Conservation (phyloP, 306 rosid genomes). For the Delonix regia region DNA sequence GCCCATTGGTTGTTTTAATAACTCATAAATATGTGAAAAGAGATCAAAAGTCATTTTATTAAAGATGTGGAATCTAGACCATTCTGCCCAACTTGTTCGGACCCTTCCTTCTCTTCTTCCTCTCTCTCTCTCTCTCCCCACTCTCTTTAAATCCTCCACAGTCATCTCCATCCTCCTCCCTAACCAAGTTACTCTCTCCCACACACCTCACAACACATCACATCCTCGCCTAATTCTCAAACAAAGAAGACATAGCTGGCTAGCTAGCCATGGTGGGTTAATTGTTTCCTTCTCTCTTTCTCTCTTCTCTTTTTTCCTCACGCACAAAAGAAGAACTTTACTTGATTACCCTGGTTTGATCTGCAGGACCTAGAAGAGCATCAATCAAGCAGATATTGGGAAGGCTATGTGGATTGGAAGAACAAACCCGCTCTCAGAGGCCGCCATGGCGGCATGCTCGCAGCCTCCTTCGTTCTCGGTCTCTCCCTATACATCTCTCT, state of each 20-base stretch:
- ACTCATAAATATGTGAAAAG: not conserved
- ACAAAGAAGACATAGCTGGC: not conserved
- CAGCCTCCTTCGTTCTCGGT: conserved; percentile 87
- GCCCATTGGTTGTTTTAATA: not conserved
- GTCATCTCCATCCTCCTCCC: conserved; percentile 34
- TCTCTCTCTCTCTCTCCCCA: not conserved
- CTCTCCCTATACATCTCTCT: conserved; percentile 22
- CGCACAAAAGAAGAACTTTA: not conserved
- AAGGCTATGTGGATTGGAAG: conserved; percentile 90
- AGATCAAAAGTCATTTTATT: conserved; percentile 46
- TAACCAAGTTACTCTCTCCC: conserved; percentile 33
- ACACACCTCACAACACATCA: not conserved
- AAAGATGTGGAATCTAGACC: conserved; percentile 42
- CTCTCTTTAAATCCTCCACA: conserved; percentile 50
- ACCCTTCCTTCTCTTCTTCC: not conserved
- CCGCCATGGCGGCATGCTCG: conserved; percentile 93
- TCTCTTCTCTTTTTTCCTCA: not conserved
- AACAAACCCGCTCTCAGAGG: conserved; percentile 66
- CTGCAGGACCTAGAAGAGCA: conserved; percentile 55
- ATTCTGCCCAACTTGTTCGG: conserved; percentile 36
- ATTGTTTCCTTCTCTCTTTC: not conserved
- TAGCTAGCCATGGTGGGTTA: not conserved
- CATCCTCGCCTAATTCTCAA: not conserved
- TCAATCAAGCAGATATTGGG: conserved; percentile 67
- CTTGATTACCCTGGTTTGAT: not conserved